Base-by-base conservation (phyloP, 2,329 filamentous ascomycete species). In the Xenoacremonium recifei region DNA sequence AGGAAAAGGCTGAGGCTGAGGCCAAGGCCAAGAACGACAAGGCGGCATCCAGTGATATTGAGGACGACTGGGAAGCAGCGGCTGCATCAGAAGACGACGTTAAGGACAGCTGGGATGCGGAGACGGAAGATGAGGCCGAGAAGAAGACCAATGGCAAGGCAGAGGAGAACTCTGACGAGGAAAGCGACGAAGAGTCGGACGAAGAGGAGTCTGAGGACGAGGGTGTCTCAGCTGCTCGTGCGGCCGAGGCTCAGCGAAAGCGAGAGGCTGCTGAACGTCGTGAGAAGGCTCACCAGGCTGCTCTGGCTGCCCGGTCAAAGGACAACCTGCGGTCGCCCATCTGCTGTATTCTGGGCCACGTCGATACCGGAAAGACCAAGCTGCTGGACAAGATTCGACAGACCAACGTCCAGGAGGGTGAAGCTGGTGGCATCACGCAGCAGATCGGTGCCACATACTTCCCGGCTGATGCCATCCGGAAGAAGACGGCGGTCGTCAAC, bases 331-430 rank as follows among this genome's bases (percentile, higher is more conserved):
- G 93, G 44, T 97, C 93, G 30, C 93, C 93, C 39, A 99, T 99
- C 70, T 97, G 93, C 78, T 97, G 92, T 85, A 99, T 99, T 79
- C 82, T 99, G 51, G 93, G 93, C 60, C 93, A 99, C 81, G 93
- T 99, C 80, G 93, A 99, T 84, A 99, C 95, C 34, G 93, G 93
- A 67, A 99, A 99, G 76, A 99, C 93, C n/a, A 99, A 97, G 74
- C 76, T 99, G 50, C 79, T 99, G 44, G 93, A 99, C 76, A 99
- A 99, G 75, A 89, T 99, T 62, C 87, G 93, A 61, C 90, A 96
- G 69, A 97, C 93, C 44, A 97, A 99, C 63, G 93, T 99, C 25
- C 95, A 99, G 64, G 93, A 97, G 71, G 93, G 93, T 60, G 93
- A 99, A 80, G 95, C 93, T 30, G 95, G 93, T 77, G 93, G 93